Conservation (phyloP, 2,329 filamentous ascomycete genomes). For the Trichoderma harzianum region DNA sequence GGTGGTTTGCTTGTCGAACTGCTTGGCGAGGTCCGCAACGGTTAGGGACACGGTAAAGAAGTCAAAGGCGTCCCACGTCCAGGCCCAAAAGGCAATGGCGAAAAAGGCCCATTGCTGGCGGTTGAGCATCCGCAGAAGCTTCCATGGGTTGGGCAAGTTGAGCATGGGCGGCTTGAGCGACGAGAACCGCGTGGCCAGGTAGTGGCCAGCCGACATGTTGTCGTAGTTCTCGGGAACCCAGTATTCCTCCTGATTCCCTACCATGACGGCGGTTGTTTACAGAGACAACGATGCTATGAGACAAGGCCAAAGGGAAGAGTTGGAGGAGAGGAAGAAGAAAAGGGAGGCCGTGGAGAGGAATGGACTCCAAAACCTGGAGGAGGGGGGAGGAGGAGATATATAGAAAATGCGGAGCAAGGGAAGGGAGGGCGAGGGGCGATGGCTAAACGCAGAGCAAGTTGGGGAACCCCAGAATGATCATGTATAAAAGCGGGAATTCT, state of each 20-base stretch:
- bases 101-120: constrained; percentile 55
- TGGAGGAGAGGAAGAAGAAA: neutral
- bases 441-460: neutral
- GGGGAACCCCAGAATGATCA: constrained; percentile 15
- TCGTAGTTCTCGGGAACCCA: constrained; percentile 42
- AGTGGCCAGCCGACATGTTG: constrained; percentile 47
- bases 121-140: constrained; percentile 46
- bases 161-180: constrained; percentile 57
- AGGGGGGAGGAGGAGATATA: neutral
- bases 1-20: constrained; percentile 51
- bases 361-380: neutral
- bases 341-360: neutral
- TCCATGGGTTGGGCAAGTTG: constrained; percentile 52
- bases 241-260: constrained; percentile 25
- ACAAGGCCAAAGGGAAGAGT: neutral
- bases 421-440: neutral
- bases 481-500: constrained; percentile 6
- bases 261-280: constrained; percentile 14
- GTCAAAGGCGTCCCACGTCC: constrained; percentile 63
- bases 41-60: constrained; percentile 64
- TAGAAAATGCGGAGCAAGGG: neutral
- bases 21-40: constrained; percentile 49
- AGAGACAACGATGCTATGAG: neutral
- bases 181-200: constrained; percentile 50
- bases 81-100: constrained; percentile 52